Evolutionary conservation across 1,284 basidiomycete genomes (phyloP).

Genomic region (Exobasidium cylindrosporum): DNA sequence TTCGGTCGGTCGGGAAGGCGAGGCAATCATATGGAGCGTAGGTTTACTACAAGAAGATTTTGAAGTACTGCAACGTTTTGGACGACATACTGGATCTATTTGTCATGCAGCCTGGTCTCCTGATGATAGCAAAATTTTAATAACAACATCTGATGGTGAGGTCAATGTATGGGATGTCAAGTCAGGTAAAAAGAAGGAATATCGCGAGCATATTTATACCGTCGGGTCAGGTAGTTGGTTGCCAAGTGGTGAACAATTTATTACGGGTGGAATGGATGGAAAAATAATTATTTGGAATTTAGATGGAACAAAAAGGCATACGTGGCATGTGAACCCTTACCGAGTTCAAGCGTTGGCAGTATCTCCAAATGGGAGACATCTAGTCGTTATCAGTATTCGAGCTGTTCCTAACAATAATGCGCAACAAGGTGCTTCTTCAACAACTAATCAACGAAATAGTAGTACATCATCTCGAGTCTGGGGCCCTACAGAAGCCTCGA

Average conservation of each 20-base stretch:
- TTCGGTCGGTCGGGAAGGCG: constrained; percentile 78
- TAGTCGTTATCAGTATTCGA: constrained; percentile 68
- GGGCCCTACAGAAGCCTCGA: neutral
- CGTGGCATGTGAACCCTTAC: constrained; percentile 72
- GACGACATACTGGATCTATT: constrained; percentile 31
- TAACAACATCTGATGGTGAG: constrained; percentile 32
- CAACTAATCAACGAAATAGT: no score
- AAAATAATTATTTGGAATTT: constrained; percentile 74
- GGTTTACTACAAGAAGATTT: constrained; percentile 20
- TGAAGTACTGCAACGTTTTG: constrained; percentile 29
- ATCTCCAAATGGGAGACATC: constrained; percentile 75
- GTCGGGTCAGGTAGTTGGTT: constrained; percentile 85
- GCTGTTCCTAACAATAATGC: neutral
- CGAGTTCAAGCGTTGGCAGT: constrained; percentile 83
- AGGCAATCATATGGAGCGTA: constrained; percentile 75
- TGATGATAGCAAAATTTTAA: constrained; percentile 36
- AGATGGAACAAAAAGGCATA: constrained; percentile 67
- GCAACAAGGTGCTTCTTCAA: neutral
- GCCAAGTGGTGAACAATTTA: constrained; percentile 81
- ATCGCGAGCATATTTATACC: constrained; percentile 74
- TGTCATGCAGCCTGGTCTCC: constrained; percentile 61
- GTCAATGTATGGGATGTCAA: constrained; percentile 35
- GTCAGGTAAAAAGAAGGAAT: constrained; percentile 11
- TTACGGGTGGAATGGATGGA: constrained; percentile 84
- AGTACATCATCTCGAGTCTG: neutral